Conservation (phyloP, 495 filamentous ascomycete species). For the Cudoniella acicularis region DNA sequence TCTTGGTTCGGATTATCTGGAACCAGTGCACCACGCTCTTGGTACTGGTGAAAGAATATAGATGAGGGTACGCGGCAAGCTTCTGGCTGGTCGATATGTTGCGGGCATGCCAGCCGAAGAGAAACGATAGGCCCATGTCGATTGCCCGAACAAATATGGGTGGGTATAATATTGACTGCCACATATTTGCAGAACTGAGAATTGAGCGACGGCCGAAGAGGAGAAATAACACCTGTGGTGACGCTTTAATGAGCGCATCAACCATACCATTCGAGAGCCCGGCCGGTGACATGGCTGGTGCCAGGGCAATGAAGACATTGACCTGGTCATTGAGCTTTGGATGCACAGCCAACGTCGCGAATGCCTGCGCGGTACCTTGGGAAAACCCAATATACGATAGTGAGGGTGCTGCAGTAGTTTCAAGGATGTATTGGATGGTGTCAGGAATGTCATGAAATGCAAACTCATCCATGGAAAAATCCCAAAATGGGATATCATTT, state of each 20-base stretch:
- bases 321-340: slow-evolving; percentile 89
- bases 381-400: slow-evolving; percentile 96
- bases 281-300: slow-evolving; percentile 92
- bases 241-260: slow-evolving; percentile 88
- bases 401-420: slow-evolving; percentile 76
- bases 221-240: slow-evolving; percentile 87
- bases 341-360: slow-evolving; percentile 91
- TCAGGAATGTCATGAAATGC: slow-evolving; percentile 97
- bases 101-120: slow-evolving; percentile 85
- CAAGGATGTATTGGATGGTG: slow-evolving; percentile 86
- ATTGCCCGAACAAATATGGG: slow-evolving; percentile 90
- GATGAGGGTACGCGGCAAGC: slow-evolving; percentile 91
- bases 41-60: slow-evolving; percentile 94
- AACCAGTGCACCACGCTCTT: slow-evolving; percentile 99
- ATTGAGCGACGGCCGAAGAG: slow-evolving; percentile 95
- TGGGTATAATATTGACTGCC: slow-evolving; percentile 92
- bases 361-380: slow-evolving; percentile 94
- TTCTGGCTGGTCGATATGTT: slow-evolving; percentile 90
- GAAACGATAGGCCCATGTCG: slow-evolving; percentile 71
- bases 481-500: slow-evolving; percentile 77
- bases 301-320: slow-evolving; percentile 95
- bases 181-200: slow-evolving; percentile 90
- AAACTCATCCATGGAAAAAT: slow-evolving; percentile 97
- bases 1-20: slow-evolving; percentile 92
- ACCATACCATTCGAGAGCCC: slow-evolving; percentile 87